Evolutionary conservation across 2,329 filamentous ascomycete species (phyloP).

Genomic region (Capronia americana): DNA sequence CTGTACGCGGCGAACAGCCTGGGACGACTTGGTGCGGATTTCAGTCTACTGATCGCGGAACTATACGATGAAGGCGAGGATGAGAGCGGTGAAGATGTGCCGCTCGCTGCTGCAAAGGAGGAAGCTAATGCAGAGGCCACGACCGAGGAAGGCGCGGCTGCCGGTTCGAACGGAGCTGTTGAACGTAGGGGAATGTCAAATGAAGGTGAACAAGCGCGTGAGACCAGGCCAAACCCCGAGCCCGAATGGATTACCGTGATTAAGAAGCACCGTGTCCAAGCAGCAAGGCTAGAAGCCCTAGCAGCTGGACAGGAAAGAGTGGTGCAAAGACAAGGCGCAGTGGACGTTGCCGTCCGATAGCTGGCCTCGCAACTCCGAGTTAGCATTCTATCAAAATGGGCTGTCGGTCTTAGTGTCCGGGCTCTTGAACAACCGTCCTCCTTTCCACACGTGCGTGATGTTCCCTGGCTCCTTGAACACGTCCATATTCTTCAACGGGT

Average conservation of each 20-base stretch:
- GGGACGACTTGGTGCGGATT: slow-evolving; percentile 88
- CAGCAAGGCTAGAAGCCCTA: slow-evolving; percentile 38
- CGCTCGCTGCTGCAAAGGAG: slow-evolving; percentile 34
- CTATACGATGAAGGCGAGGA: slow-evolving; percentile 48
- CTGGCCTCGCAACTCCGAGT: neutral
- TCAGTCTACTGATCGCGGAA: slow-evolving; percentile 81
- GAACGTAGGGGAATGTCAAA: neutral
- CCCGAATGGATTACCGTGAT: slow-evolving; percentile 40
- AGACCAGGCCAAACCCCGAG: slow-evolving; percentile 45
- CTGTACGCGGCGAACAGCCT: slow-evolving; percentile 73
- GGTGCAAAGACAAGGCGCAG: slow-evolving; percentile 7
- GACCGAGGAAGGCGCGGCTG: slow-evolving; percentile 71
- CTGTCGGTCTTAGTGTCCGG: neutral
- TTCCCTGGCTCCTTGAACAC: slow-evolving; percentile 50
- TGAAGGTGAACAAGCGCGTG: slow-evolving; percentile 1
- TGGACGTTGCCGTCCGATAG: slow-evolving; percentile 13
- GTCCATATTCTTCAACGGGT: slow-evolving; percentile 54
- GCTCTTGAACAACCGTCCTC: slow-evolving; percentile 34
- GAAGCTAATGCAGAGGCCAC: neutral
- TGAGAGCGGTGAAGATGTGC: slow-evolving; percentile 43
- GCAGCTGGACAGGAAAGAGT: slow-evolving; percentile 36
- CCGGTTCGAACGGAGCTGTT: slow-evolving; percentile 6
- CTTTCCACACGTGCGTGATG: slow-evolving; percentile 54
- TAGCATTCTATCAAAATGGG: neutral
- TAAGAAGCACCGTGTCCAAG: slow-evolving; percentile 41